Conservation (phyloP, 164 flowering plant genomes). For the Tinospora cordifolia region DNA sequence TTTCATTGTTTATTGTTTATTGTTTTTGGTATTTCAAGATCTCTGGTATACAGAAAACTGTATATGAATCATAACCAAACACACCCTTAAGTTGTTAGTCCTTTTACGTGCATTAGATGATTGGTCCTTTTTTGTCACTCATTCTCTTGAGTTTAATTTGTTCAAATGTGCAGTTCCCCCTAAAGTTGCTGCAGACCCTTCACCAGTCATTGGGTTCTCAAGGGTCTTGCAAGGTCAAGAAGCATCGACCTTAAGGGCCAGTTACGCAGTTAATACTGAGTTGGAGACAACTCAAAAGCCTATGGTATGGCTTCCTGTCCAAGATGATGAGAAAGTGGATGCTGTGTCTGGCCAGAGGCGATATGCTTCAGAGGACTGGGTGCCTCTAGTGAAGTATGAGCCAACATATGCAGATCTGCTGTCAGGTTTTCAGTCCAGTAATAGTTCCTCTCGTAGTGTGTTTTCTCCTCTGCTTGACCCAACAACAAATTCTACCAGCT, state of each 20-base stretch:
- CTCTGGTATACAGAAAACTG: too few species aligned
- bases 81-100: conserved; percentile 26
- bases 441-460: conserved; percentile 33
- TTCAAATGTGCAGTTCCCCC: conserved; percentile 36
- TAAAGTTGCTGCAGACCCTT: conserved; percentile 49
- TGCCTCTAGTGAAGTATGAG: conserved; percentile 41
- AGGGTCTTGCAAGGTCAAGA: conserved; percentile 98
- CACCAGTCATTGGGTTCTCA: conserved; percentile 47
- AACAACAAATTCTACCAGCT: conserved; percentile 18
- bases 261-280: conserved; percentile 49
- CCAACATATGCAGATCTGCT: conserved; percentile 58
- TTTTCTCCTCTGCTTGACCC: conserved; percentile 28
- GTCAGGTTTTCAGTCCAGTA: conserved; percentile 45
- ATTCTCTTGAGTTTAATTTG: not conserved
- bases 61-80: too few species aligned
- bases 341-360: conserved; percentile 36
- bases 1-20: too few species aligned
- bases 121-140: not conserved
- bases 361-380: conserved; percentile 48
- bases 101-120: not conserved
- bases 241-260: conserved; percentile 60
- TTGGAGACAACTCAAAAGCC: conserved; percentile 57
- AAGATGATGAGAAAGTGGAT: conserved; percentile 51
- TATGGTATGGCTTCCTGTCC: conserved; percentile 30
- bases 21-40: too few species aligned